Evolutionary conservation across 2,329 filamentous ascomycete genomes (phyloP).

Genomic region (Exophiala xenobiotica): DNA sequence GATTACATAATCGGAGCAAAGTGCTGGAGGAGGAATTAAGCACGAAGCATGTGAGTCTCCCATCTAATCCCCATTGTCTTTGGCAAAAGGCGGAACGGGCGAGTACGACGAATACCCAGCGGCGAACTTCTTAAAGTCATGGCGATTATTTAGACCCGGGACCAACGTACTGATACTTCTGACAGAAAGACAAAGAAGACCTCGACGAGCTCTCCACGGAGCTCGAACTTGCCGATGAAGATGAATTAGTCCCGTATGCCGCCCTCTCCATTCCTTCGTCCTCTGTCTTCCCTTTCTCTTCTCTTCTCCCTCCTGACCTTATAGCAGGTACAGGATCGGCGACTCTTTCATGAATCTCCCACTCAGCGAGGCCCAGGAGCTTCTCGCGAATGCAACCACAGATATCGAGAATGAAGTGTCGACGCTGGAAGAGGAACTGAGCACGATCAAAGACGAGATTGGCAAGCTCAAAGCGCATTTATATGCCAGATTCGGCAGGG

Average conservation of each 20-base stretch:
- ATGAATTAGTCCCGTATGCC: conserved; percentile 83
- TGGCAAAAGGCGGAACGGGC: too few species aligned
- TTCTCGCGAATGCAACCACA: conserved; percentile 70
- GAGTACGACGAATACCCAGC: too few species aligned
- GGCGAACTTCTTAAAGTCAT: not conserved
- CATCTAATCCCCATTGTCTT: too few species aligned
- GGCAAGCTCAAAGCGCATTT: conserved; percentile 83
- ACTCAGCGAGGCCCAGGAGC: conserved; percentile 79
- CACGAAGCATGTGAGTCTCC: conserved; percentile 68
- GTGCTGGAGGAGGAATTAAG: conserved; percentile 77
- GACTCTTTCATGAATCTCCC: conserved; percentile 91
- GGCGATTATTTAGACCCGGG: too few species aligned
- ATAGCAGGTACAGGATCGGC: conserved; percentile 94
- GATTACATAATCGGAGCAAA: conserved; percentile 83
- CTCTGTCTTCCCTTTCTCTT: too few species aligned
- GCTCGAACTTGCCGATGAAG: conserved; percentile 88
- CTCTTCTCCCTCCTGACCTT: too few species aligned
- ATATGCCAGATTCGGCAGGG: conserved; percentile 91
- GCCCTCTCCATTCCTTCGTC: conserved; percentile 6
- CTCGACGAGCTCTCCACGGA: conserved; percentile 89
- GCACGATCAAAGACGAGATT: conserved; percentile 80
- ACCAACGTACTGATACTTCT: too few species aligned
- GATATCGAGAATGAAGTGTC: conserved; percentile 75
- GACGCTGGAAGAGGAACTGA: conserved; percentile 72
- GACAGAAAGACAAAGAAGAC: conserved; percentile 96